Conservation (phyloP, 2,329 filamentous ascomycete species). For the Apiospora sp. region DNA sequence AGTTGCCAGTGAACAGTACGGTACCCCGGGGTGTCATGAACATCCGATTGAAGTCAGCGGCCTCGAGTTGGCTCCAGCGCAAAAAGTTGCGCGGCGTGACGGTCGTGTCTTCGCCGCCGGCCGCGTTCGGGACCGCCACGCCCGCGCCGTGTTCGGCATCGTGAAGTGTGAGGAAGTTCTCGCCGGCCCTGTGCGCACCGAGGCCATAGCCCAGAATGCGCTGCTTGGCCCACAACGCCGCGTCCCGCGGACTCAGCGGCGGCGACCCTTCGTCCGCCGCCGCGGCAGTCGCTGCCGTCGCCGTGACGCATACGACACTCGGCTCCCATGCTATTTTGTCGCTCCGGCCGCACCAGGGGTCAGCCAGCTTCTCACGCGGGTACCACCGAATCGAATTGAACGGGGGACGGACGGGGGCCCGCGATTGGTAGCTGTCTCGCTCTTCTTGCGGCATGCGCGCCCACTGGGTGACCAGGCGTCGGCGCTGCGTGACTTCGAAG, state of each 20-base stretch:
- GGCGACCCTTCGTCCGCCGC: not conserved
- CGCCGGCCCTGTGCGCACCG: too few relatives aligned
- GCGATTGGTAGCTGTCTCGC: slow-evolving; percentile 19
- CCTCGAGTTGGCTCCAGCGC: not conserved
- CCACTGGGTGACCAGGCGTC: slow-evolving; percentile 6
- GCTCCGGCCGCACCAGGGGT: too few relatives aligned
- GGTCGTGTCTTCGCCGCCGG: too few relatives aligned
- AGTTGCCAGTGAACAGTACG: not conserved
- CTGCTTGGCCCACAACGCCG: slow-evolving; percentile 14
- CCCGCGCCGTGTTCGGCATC: not conserved
- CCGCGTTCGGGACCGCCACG: not conserved
- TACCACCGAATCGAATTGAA: not conserved
- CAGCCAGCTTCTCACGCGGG: not conserved
- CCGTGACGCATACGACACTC: not conserved
- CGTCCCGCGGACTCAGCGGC: not conserved
- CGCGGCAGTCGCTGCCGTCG: not conserved
- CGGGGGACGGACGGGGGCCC: not conserved
- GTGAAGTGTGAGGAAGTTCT: not conserved
- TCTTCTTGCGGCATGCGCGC: not conserved
- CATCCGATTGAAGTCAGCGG: not conserved
- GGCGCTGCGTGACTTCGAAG: slow-evolving; percentile 21
- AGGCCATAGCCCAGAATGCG: not conserved
- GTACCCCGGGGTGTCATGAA: not conserved
- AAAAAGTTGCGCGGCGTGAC: not conserved
- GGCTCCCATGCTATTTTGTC: not conserved